These are phyloP conservation scores for Tubosaeta sp. DNA, from an alignment of 768 basidiomycete species.

Conservation along the genomic window DNA sequence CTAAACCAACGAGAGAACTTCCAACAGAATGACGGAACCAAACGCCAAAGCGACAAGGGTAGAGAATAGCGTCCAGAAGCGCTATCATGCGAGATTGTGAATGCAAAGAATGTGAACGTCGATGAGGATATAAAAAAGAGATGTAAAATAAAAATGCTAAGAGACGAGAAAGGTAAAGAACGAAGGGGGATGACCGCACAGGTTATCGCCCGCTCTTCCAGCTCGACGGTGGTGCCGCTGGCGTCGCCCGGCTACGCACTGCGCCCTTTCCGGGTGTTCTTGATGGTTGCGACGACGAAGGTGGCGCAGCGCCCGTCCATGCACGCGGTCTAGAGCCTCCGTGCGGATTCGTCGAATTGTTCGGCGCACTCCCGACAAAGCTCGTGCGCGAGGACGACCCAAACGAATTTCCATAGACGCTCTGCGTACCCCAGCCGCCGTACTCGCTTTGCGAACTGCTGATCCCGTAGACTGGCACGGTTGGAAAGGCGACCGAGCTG, in stretches of 20 bases:
- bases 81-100: neutral
- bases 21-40: neutral
- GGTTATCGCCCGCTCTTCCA: slow-evolving; percentile 42
- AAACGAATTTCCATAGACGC: slow-evolving; percentile 68
- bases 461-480: slow-evolving; percentile 53
- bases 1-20: neutral
- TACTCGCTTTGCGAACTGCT: slow-evolving; percentile 59
- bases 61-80: neutral
- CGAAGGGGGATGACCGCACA: neutral
- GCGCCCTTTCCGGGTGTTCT: slow-evolving; percentile 17
- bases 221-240: slow-evolving; percentile 58
- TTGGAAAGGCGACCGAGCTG: slow-evolving; percentile 49
- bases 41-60: too few species aligned
- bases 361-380: slow-evolving; percentile 1
- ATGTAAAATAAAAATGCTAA: slow-evolving; percentile 2
- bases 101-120: neutral
- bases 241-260: slow-evolving; percentile 34
- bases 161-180: neutral
- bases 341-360: slow-evolving; percentile 16
- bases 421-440: slow-evolving; percentile 56
- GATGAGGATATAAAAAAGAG: slow-evolving; percentile 11
- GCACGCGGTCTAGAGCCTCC: slow-evolving; percentile 31
- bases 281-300: slow-evolving; percentile 9
- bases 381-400: slow-evolving; percentile 29
- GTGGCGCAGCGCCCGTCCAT: slow-evolving; percentile 25